Evolutionary conservation across 306 rosid species (phyloP).

Genomic region (Quillaja saponaria): DNA sequence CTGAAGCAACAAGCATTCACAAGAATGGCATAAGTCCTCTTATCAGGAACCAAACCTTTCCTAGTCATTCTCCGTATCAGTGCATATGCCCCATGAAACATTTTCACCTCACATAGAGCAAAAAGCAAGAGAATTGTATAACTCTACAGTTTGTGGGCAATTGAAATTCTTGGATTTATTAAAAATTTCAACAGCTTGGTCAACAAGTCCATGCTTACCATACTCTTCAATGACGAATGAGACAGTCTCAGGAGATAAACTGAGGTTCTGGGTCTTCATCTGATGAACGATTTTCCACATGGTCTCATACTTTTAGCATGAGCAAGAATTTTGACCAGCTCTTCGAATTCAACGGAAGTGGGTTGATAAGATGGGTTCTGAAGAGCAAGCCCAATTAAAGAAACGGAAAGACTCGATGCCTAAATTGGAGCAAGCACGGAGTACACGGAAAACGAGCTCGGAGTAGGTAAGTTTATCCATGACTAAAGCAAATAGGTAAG

Average conservation of each 20-base stretch:
- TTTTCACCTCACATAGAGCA: constrained; percentile 64
- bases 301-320: constrained; percentile 61
- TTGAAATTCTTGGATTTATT: constrained; percentile 49
- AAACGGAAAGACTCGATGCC: constrained; percentile 73
- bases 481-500: too few relatives aligned
- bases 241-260: constrained; percentile 60
- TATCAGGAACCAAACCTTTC: constrained; percentile 59
- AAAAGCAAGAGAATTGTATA: constrained; percentile 74
- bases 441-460: constrained; percentile 86
- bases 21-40: constrained; percentile 57
- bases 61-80: constrained; percentile 74
- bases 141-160: constrained; percentile 49
- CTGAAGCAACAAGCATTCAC: constrained; percentile 90
- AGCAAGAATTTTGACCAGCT: constrained; percentile 71
- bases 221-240: constrained; percentile 63
- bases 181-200: constrained; percentile 73
- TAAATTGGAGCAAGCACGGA: constrained; percentile 67
- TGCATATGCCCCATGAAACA: constrained; percentile 82
- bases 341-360: constrained; percentile 81
- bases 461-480: too few relatives aligned
- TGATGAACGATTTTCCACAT: constrained; percentile 81
- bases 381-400: constrained; percentile 85
- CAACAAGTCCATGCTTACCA: constrained; percentile 70
- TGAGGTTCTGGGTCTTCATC: constrained; percentile 52
- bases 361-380: constrained; percentile 64